Base-by-base conservation (phyloP, 805 yeast species). In the Starmerella gropengiesseri region DNA sequence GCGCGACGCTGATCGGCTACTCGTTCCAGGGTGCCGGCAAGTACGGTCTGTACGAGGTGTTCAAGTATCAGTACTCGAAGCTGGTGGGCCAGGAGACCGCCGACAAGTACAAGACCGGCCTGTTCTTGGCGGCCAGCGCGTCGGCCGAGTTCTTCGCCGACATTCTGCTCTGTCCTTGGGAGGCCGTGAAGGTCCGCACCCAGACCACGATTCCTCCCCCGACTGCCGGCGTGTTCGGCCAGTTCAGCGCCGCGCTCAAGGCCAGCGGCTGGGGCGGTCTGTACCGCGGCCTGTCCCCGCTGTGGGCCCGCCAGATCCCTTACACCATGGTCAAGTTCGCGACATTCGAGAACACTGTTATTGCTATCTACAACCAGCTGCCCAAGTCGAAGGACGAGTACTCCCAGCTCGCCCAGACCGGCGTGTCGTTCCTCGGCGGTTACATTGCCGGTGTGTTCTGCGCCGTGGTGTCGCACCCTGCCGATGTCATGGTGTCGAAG, bases 271-370 rank as follows among this genome's bases (percentile, higher is more conserved):
- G 80, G 43, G 75, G 68, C 20, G 82, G 85, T 2, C 68, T 89
- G 38, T 89, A 87, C 68, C 81, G 82, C 58, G 96, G 97, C 41
- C 65, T 89, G 41, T 78, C 77, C 7, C 97, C 97, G 13, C 70
- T 89, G 52, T 89, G 97, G 97, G 74, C 77, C 47, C 79, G 96
- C 68, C 97, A 89, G 65, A 81, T 89, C 55, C 97, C 97, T 13
- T 89, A 89, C 69, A 89, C 97, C 21, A 87, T 87, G 95, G 91
- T 82, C 49, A 89, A 89, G 66, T 89, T 89, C 63, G 87, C 96
- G 7, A 73, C 94, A 19, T 89, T 89, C 66, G 97, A 89, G 67
- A 81, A 76, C 60, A 81, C 86, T 40, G 96, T 89, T 21, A 85
- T 79, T 57, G 61, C 65, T 37, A 86, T 89, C 57, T 89, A 89